phyloP scores from a whole-genome alignment of 257 asterid species.

The Schizonepeta tenuifolia region DNA sequence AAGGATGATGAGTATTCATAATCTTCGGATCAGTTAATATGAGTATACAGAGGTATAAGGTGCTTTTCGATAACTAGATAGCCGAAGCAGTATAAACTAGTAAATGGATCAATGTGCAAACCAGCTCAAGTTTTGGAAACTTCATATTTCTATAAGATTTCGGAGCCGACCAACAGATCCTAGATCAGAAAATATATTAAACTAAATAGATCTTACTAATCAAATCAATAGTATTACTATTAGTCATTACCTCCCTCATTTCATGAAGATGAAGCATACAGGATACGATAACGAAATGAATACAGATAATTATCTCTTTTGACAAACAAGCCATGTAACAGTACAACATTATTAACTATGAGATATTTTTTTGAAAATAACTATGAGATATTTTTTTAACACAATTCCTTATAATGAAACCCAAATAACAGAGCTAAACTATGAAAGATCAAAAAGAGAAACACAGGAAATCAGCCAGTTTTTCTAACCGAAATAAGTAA shows the following conservation, averaged over 20 bases:
- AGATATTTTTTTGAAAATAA: background rate
- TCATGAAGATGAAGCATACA: background rate
- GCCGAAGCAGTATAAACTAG: background rate
- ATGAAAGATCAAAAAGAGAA: background rate
- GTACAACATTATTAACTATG: background rate
- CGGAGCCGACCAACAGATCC: background rate
- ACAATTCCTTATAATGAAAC: background rate
- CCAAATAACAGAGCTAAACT: background rate
- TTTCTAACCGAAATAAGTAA: background rate
- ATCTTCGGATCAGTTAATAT: background rate
- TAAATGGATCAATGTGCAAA: background rate
- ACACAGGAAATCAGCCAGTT: constrained; percentile 1
- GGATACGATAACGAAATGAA: background rate
- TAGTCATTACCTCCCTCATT: background rate
- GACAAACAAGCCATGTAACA: background rate
- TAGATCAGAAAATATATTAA: background rate
- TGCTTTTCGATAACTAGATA: background rate
- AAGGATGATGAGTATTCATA: constrained; percentile 11
- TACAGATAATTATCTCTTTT: background rate
- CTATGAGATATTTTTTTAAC: background rate
- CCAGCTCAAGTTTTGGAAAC: background rate
- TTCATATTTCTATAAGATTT: background rate
- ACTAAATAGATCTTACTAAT: background rate
- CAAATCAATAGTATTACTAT: background rate
- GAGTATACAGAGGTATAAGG: background rate